Base-by-base conservation (phyloP, 164 flowering plant species). In the Vitis labrusca region DNA sequence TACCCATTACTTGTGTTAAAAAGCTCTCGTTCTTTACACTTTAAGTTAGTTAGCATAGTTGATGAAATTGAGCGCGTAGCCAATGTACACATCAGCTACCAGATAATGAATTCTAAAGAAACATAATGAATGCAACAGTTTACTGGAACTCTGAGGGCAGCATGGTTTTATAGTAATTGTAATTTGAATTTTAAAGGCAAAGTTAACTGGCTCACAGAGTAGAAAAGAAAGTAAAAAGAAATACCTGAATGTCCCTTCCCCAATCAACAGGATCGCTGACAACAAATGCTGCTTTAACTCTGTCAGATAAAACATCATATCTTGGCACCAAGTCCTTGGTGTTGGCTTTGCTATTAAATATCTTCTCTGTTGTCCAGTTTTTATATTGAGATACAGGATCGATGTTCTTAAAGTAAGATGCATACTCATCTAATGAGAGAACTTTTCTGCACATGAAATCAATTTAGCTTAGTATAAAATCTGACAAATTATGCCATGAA, bases 201-300 rank as follows among this genome's bases (percentile, higher is more conserved):
- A 9, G 10, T 63, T n/a, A 63, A 47, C 17, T 23, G 27, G 19
- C 44, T 37, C 44, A 37, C 44, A 60, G 30, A 50, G 49, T 10
- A 61, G 10, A 61, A 9, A 30, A 17, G 30, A 59, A 17, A 16
- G 14, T 23, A 10, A 44, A 27, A 37, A 61, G 69, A 77, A 16
- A 17, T 62, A 94, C 98, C 97, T 91, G 98, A 66, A 94, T 87
- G 72, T 91, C 97, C 77, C 97, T 83, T 70, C 98, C 80, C 97
- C 98, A 90, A 71, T 94, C 98, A 69, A 90, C 85, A 71, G 98
- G 81, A 79, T 91, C 96, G 67, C 97, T 91, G 66, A 91, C 91
- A 74, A 90, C 73, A 68, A 91, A 94, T 49, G 74, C 91, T 54
- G 95, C 96, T 66, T 85, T 68, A 55, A 91, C 91, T 73, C 78